phyloP scores from a whole-genome alignment of 805 yeast genomes.

The Starmerella bombi region DNA sequence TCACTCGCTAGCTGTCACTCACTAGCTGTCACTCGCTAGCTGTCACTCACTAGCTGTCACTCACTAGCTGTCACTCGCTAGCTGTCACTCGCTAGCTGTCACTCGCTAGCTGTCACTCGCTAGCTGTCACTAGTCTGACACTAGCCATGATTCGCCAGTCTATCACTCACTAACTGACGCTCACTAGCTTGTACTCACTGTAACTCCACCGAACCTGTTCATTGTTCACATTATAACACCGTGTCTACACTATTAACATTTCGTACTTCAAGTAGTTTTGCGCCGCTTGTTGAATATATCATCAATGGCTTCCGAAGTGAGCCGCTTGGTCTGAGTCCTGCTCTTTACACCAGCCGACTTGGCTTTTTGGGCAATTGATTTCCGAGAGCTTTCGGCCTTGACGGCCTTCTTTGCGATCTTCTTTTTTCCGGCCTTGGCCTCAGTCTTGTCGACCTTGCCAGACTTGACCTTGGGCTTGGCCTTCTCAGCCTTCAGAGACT shows the following conservation, averaged over 20 bases:
- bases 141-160: too few relatives aligned
- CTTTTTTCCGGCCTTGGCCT: neutral
- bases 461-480: neutral
- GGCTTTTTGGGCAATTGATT: neutral
- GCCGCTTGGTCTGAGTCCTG: conserved; percentile 5
- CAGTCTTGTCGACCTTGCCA: neutral
- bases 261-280: neutral
- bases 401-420: neutral
- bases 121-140: too few relatives aligned
- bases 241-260: neutral
- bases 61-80: too few relatives aligned
- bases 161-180: too few relatives aligned
- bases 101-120: too few relatives aligned
- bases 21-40: too few relatives aligned
- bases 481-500: neutral
- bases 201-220: too few relatives aligned
- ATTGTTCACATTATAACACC: too few relatives aligned
- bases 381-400: neutral
- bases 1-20: too few relatives aligned
- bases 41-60: too few relatives aligned
- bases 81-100: too few relatives aligned
- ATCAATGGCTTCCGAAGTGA: conserved; percentile 21
- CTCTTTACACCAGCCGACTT: neutral
- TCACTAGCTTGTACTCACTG: too few relatives aligned
- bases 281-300: conserved; percentile 19